Conservation (phyloP, 192 early-diverging fungal species). For the Rhizophagus prolifer region DNA sequence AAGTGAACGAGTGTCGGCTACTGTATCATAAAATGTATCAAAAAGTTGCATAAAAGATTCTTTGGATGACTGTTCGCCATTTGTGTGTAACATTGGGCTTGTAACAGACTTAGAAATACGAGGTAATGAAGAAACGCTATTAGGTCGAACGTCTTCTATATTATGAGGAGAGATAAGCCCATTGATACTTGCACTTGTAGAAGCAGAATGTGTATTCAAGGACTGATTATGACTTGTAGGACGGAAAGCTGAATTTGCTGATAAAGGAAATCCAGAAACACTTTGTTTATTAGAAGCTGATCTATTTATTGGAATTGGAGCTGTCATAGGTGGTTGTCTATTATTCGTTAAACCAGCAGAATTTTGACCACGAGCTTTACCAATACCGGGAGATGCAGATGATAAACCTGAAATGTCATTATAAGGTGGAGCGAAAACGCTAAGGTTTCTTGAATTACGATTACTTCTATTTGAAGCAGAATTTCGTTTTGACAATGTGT, state of each 20-base stretch:
- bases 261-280: constrained; percentile 7
- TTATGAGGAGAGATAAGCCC: constrained; percentile 27
- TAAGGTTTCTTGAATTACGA: constrained; percentile 31
- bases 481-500: constrained; percentile 4
- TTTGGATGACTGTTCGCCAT: constrained; percentile 31
- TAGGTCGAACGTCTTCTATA: background rate
- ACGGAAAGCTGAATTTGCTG: constrained; percentile 21
- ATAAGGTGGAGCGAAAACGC: constrained; percentile 27
- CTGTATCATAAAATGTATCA: constrained; percentile 55
- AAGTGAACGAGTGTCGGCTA: constrained; percentile 60
- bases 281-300: background rate
- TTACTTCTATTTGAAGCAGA: background rate
- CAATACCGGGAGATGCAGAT: background rate
- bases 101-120: background rate
- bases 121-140: background rate
- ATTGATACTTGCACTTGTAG: constrained; percentile 26
- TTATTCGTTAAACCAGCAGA: background rate
- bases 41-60: constrained; percentile 57
- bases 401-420: background rate
- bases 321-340: background rate
- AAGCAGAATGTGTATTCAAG: constrained; percentile 17
- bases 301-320: background rate
- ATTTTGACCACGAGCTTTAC: background rate
- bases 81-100: background rate
- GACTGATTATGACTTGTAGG: constrained; percentile 8